Conservation (phyloP, 2,329 filamentous ascomycete genomes). For the Aspergillus brunneoviolaceus region DNA sequence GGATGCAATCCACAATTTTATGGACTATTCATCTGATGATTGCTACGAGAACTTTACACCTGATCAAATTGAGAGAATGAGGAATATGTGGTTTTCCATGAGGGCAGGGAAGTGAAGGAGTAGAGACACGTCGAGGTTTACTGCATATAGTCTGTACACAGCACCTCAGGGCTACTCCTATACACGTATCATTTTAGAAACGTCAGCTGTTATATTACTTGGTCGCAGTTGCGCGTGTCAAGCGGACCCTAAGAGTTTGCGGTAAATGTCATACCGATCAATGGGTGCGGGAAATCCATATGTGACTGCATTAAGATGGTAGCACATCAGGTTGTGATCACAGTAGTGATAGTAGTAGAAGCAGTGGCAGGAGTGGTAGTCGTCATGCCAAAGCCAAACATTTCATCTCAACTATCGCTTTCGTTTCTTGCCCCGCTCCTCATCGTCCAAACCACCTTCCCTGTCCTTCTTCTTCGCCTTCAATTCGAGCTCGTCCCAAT, state of each 20-base stretch:
- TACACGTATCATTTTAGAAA: too few relatives aligned
- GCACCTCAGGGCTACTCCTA: too few relatives aligned
- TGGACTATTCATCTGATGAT: slow-evolving; percentile 59
- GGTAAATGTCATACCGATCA: too few relatives aligned
- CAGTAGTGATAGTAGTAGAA: too few relatives aligned
- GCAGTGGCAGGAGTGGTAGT: neutral
- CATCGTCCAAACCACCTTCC: slow-evolving; percentile 54
- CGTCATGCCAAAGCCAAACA: neutral
- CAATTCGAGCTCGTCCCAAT: slow-evolving; percentile 92
- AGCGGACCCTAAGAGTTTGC: too few relatives aligned
- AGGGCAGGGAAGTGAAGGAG: slow-evolving; percentile 33
- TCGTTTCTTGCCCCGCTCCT: slow-evolving; percentile 68
- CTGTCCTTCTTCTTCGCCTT: slow-evolving; percentile 70
- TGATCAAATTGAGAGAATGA: slow-evolving; percentile 52
- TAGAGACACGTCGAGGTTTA: too few relatives aligned
- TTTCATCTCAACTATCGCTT: slow-evolving; percentile 55
- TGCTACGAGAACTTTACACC: slow-evolving; percentile 56
- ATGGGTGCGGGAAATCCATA: too few relatives aligned
- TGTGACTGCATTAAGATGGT: too few relatives aligned
- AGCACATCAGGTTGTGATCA: too few relatives aligned
- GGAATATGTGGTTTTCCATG: slow-evolving; percentile 51
- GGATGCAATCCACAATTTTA: slow-evolving; percentile 59
- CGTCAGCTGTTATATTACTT: too few relatives aligned
- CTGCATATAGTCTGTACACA: too few relatives aligned
- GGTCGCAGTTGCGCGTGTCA: too few relatives aligned